Percentiles rank a stretch among this genome's conserved stretches.
phyloP scores from a whole-genome alignment of 2,329 filamentous ascomycete genomes.

The Chrysoporthe cubensis region DNA sequence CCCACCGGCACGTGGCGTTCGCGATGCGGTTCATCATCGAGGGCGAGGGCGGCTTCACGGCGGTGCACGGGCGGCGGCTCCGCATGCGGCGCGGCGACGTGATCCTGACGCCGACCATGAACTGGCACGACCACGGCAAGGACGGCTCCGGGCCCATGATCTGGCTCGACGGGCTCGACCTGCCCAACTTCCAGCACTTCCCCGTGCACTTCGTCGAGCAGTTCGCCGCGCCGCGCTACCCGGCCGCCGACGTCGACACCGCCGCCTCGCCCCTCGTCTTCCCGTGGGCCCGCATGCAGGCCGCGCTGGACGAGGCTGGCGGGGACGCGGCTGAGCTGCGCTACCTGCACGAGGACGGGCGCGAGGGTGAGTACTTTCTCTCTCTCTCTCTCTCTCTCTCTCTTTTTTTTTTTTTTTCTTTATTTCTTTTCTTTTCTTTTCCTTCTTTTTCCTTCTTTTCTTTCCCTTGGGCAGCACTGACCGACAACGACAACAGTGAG shows the following conservation, averaged over 20 bases:
- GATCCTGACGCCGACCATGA: conserved; percentile 59
- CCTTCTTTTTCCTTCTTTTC: too few species aligned
- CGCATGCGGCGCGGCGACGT: conserved; percentile 55
- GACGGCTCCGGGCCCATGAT: conserved; percentile 57
- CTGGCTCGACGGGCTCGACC: conserved; percentile 59
- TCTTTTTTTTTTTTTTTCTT: too few species aligned
- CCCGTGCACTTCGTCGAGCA: conserved; percentile 59
- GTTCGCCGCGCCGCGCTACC: conserved; percentile 48
- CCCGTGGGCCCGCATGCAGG: conserved; percentile 52
- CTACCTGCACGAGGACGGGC: conserved; percentile 39
- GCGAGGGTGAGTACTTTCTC: conserved; percentile 34
- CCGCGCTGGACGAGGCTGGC: conserved; percentile 40
- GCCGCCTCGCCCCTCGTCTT: conserved; percentile 49
- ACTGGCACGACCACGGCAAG: conserved; percentile 61
- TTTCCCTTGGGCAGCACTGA: too few species aligned
- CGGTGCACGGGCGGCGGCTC: conserved; percentile 54
- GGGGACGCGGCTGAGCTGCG: conserved; percentile 37
- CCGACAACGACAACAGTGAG: conserved; percentile 39
- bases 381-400: too few species aligned
- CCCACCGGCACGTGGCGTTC: conserved; percentile 58
- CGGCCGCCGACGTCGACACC: conserved; percentile 44
- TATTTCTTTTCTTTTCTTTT: too few species aligned
- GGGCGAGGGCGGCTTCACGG: conserved; percentile 56
- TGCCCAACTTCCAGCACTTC: conserved; percentile 53
- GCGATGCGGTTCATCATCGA: conserved; percentile 61